Evolutionary conservation across 257 asterid species (phyloP).

Genomic region (Datura wrightii): DNA sequence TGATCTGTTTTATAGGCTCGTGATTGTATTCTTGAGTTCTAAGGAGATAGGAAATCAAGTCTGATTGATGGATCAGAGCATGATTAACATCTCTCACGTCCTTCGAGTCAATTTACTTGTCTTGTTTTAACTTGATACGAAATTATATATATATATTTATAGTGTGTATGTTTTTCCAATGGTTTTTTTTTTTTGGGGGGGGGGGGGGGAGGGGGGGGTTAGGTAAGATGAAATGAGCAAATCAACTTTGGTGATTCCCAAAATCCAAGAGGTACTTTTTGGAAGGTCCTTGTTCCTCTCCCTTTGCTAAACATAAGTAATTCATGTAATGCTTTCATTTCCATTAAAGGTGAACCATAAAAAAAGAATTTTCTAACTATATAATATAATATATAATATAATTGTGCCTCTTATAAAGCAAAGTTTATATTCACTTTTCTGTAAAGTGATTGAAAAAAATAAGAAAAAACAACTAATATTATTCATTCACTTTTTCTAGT

Average conservation of each 20-base stretch:
- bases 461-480: constrained; percentile 6
- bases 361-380: constrained; percentile 31
- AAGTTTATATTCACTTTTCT: constrained; percentile 56
- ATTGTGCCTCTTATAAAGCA: constrained; percentile 41
- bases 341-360: constrained; percentile 52
- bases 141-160: too few relatives aligned
- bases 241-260: constrained; percentile 56
- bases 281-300: constrained; percentile 49
- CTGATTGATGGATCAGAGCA: too few relatives aligned
- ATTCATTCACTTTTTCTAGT: constrained; percentile 31
- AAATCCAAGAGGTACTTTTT: constrained; percentile 49
- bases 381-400: neutral
- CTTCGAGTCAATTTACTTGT: too few relatives aligned
- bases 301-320: constrained; percentile 36
- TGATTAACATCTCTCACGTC: too few relatives aligned
- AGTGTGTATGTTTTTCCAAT: too few relatives aligned
- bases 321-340: constrained; percentile 44
- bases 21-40: too few relatives aligned
- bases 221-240: constrained; percentile 30
- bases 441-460: constrained; percentile 59
- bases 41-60: too few relatives aligned
- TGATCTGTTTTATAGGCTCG: too few relatives aligned
- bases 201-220: too few relatives aligned
- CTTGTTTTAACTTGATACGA: too few relatives aligned
- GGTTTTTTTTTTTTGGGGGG: too few relatives aligned